phyloP scores from a whole-genome alignment of 106 monocot genomes.

The Dioscorea zingiberensis region DNA sequence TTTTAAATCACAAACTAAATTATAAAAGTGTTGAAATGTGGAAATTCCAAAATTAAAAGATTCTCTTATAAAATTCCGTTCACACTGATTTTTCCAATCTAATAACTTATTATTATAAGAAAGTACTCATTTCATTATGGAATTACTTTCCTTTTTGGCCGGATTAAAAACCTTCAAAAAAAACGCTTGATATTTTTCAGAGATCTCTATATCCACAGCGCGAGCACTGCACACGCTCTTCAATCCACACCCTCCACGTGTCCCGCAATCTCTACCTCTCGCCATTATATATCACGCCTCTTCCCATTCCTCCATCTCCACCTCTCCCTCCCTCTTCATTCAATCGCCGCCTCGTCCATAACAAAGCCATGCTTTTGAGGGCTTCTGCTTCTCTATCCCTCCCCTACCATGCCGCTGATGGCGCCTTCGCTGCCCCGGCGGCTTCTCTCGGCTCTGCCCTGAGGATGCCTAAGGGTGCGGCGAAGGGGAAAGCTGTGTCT shows the following conservation, averaged over 20 bases:
- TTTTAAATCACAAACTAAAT: too few species aligned
- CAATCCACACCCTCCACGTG: constrained; percentile 3
- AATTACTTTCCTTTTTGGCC: too few species aligned
- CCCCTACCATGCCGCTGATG: neutral
- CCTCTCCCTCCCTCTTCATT: too few species aligned
- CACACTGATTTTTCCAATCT: too few species aligned
- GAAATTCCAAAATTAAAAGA: too few species aligned
- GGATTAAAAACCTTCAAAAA: too few species aligned
- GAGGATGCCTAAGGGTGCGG: neutral
- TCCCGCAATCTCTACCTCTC: neutral
- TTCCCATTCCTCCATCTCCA: too few species aligned
- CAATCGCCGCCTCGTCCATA: neutral
- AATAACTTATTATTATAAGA: too few species aligned
- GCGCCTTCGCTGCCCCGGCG: neutral
- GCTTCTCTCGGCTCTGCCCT: constrained; percentile 7
- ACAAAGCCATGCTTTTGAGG: constrained; percentile 25
- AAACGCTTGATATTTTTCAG: too few species aligned
- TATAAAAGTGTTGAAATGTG: too few species aligned
- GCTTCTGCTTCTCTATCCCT: constrained; percentile 13
- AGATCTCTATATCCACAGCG: neutral
- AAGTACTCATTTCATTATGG: too few species aligned
- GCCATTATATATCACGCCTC: neutral
- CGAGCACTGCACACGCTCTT: constrained; percentile 47
- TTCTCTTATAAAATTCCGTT: too few species aligned
- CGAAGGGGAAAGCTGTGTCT: neutral